Evolutionary conservation across 805 yeast species (phyloP).

Genomic region (Candida insectalens): DNA sequence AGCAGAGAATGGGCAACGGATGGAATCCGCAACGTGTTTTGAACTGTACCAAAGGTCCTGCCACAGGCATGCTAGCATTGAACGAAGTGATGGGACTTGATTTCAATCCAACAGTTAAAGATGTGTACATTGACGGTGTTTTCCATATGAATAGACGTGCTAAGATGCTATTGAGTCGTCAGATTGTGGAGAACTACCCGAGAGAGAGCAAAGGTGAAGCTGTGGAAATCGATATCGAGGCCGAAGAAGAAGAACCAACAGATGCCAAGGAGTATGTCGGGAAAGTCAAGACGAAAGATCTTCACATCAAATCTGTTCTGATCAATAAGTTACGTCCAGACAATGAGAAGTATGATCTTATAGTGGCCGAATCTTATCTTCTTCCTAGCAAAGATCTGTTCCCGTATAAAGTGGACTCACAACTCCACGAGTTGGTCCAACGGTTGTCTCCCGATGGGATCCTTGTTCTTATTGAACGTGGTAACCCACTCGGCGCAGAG

Average conservation of each 20-base stretch:
- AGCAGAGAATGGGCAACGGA: slow-evolving; percentile 39
- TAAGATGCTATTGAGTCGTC: slow-evolving; percentile 64
- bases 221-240: slow-evolving; percentile 34
- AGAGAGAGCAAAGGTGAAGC: slow-evolving; percentile 11
- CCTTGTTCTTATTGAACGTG: slow-evolving; percentile 74
- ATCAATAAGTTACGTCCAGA: slow-evolving; percentile 40
- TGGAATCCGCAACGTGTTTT: slow-evolving; percentile 60
- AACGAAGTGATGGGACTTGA: slow-evolving; percentile 70
- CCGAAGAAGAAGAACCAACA: slow-evolving; percentile 8
- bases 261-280: slow-evolving; percentile 27
- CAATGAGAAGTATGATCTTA: slow-evolving; percentile 59
- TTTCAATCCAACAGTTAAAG: slow-evolving; percentile 53
- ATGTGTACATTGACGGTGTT: slow-evolving; percentile 62
- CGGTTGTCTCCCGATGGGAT: slow-evolving; percentile 72
- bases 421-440: slow-evolving; percentile 46
- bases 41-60: slow-evolving; percentile 86
- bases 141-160: slow-evolving; percentile 74
- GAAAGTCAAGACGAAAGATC: slow-evolving; percentile 45
- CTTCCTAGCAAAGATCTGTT: slow-evolving; percentile 48
- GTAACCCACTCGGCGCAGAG: slow-evolving; percentile 86
- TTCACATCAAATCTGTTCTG: slow-evolving; percentile 46
- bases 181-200: slow-evolving; percentile 35
- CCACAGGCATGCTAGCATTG: slow-evolving; percentile 80
- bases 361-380: slow-evolving; percentile 75
- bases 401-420: slow-evolving; percentile 67